A percentile compares a stretch with the other conserved stretches of the same genome.
Conservation (phyloP, 2,329 filamentous ascomycete species). For the Nemania bipapillata region DNA sequence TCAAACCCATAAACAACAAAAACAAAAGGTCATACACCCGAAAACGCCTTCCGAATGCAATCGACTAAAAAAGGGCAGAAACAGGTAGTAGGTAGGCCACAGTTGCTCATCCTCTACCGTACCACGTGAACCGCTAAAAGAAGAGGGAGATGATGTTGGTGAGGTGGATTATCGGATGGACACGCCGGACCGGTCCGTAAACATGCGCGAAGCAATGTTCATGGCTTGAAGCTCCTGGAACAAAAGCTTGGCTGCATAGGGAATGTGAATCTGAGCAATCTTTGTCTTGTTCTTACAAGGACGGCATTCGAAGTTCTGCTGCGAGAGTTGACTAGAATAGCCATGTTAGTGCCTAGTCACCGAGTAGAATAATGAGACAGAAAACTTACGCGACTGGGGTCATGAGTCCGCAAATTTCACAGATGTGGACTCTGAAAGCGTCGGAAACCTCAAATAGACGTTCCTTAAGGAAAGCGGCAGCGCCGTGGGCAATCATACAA, state of each 20-base stretch:
- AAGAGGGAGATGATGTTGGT: not conserved
- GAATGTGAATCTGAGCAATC: constrained; percentile 97
- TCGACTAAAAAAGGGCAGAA: not conserved
- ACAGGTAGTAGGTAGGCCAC: not conserved
- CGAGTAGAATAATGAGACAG: not conserved
- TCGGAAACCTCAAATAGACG: constrained; percentile 96
- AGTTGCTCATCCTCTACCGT: not conserved
- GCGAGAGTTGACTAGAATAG: constrained; percentile 81
- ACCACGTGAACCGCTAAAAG: not conserved
- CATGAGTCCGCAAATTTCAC: constrained; percentile 98
- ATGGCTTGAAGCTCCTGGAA: constrained; percentile 98
- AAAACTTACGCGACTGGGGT: constrained; percentile 93
- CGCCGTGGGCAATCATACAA: constrained; percentile 99
- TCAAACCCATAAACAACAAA: constrained; percentile 8
- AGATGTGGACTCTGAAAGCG: constrained; percentile 97
- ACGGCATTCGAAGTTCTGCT: constrained; percentile 94
- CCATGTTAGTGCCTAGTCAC: not conserved
- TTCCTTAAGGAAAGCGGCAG: constrained; percentile 96
- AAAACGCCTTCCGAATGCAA: constrained; percentile 47
- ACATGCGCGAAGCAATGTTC: constrained; percentile 98
- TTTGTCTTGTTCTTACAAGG: constrained; percentile 99
- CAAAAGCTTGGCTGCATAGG: constrained; percentile 95
- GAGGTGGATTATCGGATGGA: constrained; percentile 67
- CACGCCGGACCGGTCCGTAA: constrained; percentile 83
- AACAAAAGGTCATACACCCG: not conserved